Base-by-base conservation (phyloP, 1,284 basidiomycete genomes). In the Boletellus deceptivus region DNA sequence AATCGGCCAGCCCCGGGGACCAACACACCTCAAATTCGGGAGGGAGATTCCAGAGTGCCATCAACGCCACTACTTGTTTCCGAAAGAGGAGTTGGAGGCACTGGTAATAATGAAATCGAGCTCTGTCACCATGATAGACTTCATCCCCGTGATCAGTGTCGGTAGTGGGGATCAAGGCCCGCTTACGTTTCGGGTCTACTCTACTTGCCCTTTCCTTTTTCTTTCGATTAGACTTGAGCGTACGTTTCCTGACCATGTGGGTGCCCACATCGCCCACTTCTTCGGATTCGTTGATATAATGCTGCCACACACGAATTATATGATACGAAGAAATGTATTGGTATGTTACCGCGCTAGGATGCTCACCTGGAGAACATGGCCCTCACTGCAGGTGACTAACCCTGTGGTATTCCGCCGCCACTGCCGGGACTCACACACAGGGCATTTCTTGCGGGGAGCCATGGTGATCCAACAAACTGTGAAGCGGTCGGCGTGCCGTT, bases 91-190 rank as follows among this genome's bases (percentile, higher is more conserved):
- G 71, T 64, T 95, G 93, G 33, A 91, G 73, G 57, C 87, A 90
- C 57, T 93, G 86, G 54, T 91, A 85, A 58, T 90, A 90, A 49
- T 87, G 82, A 63, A 79, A 91, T 40, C 84, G 79, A 3, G 84
- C 89, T 47, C 85, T 78, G 18, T 80, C 76, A 9, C 91, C 91
- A 58, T 91, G 85, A 62, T 91, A 93, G 42, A 89, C 93, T 94
- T 61, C 9, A 46, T 27, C 16, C 14, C 50, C 44, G 33, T 45
- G 29, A 20, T 56, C 22, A 56, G 46, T 16, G 49, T 29, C 46
- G 14, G 24, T 27, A 5, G 2, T 10, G 33, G 33, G 20, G 31
- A 16, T 29, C 17, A 17, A 46, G 35, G 16, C 50, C 27, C 16
- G 57, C 79, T 49, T 54, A 87, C 87, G 59, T 62, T 79, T 75